Base-by-base conservation (phyloP, 129 eudicot species). In the Apium graveolens region DNA sequence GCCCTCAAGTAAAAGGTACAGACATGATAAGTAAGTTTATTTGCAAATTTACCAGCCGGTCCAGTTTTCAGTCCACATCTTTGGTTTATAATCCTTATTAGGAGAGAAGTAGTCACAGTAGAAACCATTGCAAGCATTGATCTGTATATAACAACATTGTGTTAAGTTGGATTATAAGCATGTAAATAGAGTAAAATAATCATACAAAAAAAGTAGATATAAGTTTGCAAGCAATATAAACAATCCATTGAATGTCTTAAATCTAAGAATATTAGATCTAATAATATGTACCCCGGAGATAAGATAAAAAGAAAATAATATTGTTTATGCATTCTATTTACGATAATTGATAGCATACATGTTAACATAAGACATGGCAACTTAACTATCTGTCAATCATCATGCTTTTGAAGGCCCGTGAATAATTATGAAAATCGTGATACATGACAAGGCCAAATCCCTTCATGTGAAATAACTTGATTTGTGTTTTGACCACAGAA, bases 31-130 rank as follows among this genome's bases (percentile, higher is more conserved):
- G 24, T 65, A 53, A 84, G 41, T 65, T 38, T 38, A 35, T 6
- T 73, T n/a, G 31, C 85, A 34, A 21, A 69, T 20, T 55, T 89
- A 92, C 99, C 97, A 96, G 79, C 97, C 99, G 35, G 99, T 92
- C 99, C 97, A 96, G 46, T 93, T 96, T 82, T 96, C 97, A 9
- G 99, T 96, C 99, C 99, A 96, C 93, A 96, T 90, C 83, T 96
- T 96, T 42, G 99, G 99, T 78, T 96, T 96, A 74, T 84, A 90
- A 39, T 88, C 91, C 82, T 89, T 96, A 79, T 96, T 96, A 29
- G 99, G 99, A 73, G 99, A 88, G 89, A 92, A 96, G 81, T 96
- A 90, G 81, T 96, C 97, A 78, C 99, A 96, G 80, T 96, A 96
- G 83, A 90, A 96, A 43, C 99, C 99, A 85, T 96, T 92, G 88